These are phyloP conservation scores for Coprinopsis marcescibilis DNA, from an alignment of 768 basidiomycete species.

Conservation along the genomic window DNA sequence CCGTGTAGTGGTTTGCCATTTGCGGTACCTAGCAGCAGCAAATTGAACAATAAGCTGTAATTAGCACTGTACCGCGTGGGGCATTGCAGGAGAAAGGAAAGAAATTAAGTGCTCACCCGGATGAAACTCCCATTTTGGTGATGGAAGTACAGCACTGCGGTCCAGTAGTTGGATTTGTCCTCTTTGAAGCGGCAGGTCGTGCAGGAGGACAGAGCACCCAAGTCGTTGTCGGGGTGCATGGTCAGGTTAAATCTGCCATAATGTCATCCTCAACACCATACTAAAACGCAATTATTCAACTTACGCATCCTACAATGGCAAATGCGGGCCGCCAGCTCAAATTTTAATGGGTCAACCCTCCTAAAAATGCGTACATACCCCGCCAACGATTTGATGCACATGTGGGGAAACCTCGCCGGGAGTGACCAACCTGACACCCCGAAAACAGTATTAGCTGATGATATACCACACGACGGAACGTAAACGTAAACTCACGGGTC, in stretches of 20 bases:
- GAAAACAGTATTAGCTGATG: too few species aligned
- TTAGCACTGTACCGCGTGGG: too few species aligned
- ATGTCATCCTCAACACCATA: too few species aligned
- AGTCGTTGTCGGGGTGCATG: neutral
- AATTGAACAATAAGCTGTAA: too few species aligned
- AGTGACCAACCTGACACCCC: slow-evolving; percentile 4
- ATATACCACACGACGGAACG: too few species aligned
- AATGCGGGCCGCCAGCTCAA: neutral
- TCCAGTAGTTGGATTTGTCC: slow-evolving; percentile 9
- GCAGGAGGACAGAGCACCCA: neutral
- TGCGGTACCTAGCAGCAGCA: slow-evolving; percentile 11
- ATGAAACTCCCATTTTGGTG: slow-evolving; percentile 2
- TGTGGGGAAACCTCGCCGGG: slow-evolving; percentile 3
- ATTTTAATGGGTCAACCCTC: neutral
- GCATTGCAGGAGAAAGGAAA: too few species aligned
- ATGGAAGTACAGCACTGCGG: slow-evolving; percentile 5
- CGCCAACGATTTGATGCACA: slow-evolving; percentile 6
- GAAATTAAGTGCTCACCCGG: neutral
- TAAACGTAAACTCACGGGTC: too few species aligned
- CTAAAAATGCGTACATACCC: neutral
- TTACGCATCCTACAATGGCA: too few species aligned
- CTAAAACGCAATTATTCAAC: too few species aligned
- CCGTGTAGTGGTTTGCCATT: slow-evolving; percentile 6
- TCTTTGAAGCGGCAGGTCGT: slow-evolving; percentile 6
- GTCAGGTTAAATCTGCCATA: slow-evolving; percentile 5